A percentile compares a stretch with the other conserved stretches of the same genome.
Conservation (phyloP, 768 basidiomycete genomes). For the Coprinopsis strossmayeri region DNA sequence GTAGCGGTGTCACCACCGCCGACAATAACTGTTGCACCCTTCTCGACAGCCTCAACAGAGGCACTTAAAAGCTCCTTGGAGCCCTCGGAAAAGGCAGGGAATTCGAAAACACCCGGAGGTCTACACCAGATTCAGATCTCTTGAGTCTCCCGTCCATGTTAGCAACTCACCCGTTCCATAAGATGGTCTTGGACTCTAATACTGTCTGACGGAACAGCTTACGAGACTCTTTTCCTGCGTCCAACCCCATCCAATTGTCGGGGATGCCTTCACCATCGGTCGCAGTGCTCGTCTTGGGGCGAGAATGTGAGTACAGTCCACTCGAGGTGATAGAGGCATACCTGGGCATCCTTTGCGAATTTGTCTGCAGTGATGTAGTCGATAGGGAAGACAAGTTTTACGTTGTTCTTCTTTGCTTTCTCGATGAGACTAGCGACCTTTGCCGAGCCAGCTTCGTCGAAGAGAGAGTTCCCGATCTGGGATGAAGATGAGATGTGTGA, state of each 20-base stretch:
- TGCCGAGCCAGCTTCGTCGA: constrained; percentile 81
- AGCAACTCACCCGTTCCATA: constrained; percentile 82
- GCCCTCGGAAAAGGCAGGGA: constrained; percentile 83
- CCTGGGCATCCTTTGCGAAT: constrained; percentile 87
- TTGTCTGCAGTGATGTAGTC: constrained; percentile 95
- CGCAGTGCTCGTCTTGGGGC: constrained; percentile 58
- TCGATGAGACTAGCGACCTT: constrained; percentile 81
- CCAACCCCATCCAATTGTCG: constrained; percentile 92
- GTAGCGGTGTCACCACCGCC: constrained; percentile 98
- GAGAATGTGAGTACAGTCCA: constrained; percentile 1
- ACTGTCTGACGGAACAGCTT: constrained; percentile 78
- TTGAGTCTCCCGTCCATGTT: neutral
- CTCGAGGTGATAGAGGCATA: constrained; percentile 17
- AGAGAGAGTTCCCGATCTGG: constrained; percentile 93
- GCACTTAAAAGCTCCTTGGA: constrained; percentile 82
- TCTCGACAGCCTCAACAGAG: constrained; percentile 77
- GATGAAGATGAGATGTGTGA: constrained; percentile 14
- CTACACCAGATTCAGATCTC: constrained; percentile 31
- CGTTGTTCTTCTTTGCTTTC: constrained; percentile 87
- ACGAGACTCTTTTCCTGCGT: constrained; percentile 80
- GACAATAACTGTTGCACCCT: constrained; percentile 88
- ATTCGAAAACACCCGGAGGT: constrained; percentile 97
- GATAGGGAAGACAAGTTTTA: constrained; percentile 92
- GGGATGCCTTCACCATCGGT: constrained; percentile 87
- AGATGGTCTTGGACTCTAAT: constrained; percentile 84